Conservation (phyloP, 768 basidiomycete species). For the Trametes villosa region DNA sequence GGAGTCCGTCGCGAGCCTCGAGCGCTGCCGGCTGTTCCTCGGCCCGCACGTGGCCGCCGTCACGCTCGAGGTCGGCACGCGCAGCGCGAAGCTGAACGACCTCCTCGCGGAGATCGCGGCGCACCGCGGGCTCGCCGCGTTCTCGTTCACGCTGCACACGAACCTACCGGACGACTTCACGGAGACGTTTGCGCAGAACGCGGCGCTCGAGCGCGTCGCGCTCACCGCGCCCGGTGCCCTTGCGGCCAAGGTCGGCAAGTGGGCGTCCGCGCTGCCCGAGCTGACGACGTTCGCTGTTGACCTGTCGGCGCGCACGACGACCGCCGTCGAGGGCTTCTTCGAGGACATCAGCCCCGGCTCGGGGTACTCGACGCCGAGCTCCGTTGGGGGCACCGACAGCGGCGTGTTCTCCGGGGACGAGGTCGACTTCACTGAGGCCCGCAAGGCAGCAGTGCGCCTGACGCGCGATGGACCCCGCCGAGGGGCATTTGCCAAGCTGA, state of each 20-base stretch:
- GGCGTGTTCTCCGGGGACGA: constrained; percentile 81
- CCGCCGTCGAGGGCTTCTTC: constrained; percentile 82
- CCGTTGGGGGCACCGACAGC: constrained; percentile 70
- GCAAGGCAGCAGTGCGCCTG: constrained; percentile 68
- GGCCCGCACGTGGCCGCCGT: constrained; percentile 63
- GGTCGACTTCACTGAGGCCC: constrained; percentile 74
- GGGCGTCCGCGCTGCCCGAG: constrained; percentile 66
- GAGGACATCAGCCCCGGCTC: constrained; percentile 66
- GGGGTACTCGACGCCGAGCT: constrained; percentile 72
- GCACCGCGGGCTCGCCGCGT: constrained; percentile 64
- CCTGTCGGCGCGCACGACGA: constrained; percentile 66
- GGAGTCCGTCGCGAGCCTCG: constrained; percentile 66
- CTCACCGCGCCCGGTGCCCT: constrained; percentile 79
- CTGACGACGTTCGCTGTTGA: constrained; percentile 72
- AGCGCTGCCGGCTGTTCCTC: constrained; percentile 67
- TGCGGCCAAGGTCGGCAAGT: constrained; percentile 69
- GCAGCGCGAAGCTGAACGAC: constrained; percentile 57
- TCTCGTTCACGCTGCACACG: constrained; percentile 72
- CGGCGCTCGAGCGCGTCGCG: constrained; percentile 60
- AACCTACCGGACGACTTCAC: constrained; percentile 74
- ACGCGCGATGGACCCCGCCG: constrained; percentile 62
- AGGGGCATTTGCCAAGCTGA: constrained; percentile 61
- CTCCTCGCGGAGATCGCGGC: constrained; percentile 69
- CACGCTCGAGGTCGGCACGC: constrained; percentile 64
- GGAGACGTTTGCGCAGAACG: constrained; percentile 63